These are phyloP conservation scores for Cladobotryum mycophilum DNA, from an alignment of 2,329 filamentous ascomycete species.

Conservation along the genomic window DNA sequence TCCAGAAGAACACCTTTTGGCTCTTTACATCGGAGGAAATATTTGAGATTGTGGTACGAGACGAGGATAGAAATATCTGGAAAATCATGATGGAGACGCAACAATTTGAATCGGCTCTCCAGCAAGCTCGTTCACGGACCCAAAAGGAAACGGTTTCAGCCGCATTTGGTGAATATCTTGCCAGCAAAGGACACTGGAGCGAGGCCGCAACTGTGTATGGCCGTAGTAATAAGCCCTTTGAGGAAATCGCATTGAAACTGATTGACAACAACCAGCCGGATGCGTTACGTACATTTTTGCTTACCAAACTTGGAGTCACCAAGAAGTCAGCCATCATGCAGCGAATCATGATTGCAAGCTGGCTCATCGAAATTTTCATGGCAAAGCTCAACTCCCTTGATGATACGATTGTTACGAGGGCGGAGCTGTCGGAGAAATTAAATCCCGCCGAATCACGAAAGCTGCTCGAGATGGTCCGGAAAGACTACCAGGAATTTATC, in stretches of 20 bases:
- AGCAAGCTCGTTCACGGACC: conserved; percentile 69
- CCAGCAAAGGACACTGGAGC: conserved; percentile 70
- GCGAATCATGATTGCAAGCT: conserved; percentile 87
- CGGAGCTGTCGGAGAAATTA: conserved; percentile 67
- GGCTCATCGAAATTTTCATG: conserved; percentile 96
- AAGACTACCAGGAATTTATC: conserved; percentile 85
- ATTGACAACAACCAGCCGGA: conserved; percentile 88
- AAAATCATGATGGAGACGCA: conserved; percentile 83
- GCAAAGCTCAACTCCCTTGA: conserved; percentile 91
- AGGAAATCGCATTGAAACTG: conserved; percentile 86
- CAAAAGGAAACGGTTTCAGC: conserved; percentile 91
- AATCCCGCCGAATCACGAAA: conserved; percentile 66
- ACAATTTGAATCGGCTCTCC: conserved; percentile 81
- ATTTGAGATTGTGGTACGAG: conserved; percentile 83
- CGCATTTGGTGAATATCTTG: conserved; percentile 82
- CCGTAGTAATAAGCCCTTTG: conserved; percentile 92
- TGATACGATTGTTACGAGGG: conserved; percentile 85
- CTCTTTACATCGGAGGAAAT: conserved; percentile 87
- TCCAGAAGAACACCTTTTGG: conserved; percentile 97
- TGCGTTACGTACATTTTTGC: conserved; percentile 80
- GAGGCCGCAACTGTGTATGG: conserved; percentile 90
- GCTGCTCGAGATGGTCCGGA: conserved; percentile 62
- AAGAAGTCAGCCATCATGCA: conserved; percentile 88
- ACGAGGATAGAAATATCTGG: conserved; percentile 92
- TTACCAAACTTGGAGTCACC: conserved; percentile 73